Percentiles rank a stretch among this genome's conserved stretches.
Conservation (phyloP, 257 asterid genomes). For the Rhazya stricta region DNA sequence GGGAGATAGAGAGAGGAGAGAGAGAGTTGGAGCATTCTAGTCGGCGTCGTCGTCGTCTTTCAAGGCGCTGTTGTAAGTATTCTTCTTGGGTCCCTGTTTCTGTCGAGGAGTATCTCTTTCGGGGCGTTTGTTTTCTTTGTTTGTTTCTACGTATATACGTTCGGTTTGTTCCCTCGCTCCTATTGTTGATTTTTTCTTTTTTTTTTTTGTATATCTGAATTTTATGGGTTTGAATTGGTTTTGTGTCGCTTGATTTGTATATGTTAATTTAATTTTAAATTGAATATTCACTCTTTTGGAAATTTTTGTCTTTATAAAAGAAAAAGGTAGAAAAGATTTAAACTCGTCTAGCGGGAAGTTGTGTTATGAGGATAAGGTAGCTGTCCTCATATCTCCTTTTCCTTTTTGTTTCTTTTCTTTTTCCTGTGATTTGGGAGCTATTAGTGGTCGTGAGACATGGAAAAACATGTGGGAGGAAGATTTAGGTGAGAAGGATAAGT, state of each 20-base stretch:
- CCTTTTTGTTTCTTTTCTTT: neutral
- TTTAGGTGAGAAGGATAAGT: neutral
- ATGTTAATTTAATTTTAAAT: neutral
- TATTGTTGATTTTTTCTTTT: neutral
- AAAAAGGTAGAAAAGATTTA: neutral
- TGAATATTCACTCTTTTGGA: neutral
- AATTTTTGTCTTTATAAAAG: neutral
- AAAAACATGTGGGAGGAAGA: neutral
- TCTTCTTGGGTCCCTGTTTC: neutral
- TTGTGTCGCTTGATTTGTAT: neutral
- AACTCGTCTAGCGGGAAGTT: constrained; percentile 3
- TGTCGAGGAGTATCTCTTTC: neutral
- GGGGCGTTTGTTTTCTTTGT: neutral
- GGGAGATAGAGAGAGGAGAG: constrained; percentile 16
- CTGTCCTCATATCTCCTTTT: neutral
- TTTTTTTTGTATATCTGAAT: neutral
- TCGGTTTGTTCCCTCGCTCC: neutral
- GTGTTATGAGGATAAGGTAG: neutral
- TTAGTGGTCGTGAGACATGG: neutral
- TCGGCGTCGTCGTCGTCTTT: constrained; percentile 25
- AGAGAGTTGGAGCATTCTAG: constrained; percentile 24
- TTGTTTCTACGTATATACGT: neutral
- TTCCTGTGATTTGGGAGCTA: neutral
- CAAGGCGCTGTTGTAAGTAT: constrained; percentile 30
- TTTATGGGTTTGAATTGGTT: neutral